Evolutionary conservation across 2,329 filamentous ascomycete genomes (phyloP), one percentile per base, ranked within the genome.

Genomic region (Neofusicoccum cordaticola): DNA sequence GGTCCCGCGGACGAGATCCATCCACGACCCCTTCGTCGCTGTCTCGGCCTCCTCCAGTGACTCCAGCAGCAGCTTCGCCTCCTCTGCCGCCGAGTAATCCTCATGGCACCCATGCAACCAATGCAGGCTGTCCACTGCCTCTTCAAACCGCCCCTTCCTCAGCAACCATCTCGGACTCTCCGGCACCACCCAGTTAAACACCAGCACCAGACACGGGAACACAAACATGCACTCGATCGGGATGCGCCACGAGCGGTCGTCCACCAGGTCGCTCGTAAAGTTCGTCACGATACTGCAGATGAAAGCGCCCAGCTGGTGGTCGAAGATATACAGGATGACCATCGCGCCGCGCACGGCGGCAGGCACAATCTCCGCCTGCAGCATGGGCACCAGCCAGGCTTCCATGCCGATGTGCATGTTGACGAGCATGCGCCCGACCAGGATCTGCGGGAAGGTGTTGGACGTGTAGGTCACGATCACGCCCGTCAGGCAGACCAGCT

Each of bases 321-420:
- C 39, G 7, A 57, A 64, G 34, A 65, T 61, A 41, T 67, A 65
- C n/a, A 63, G 60, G 6, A 57, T 61, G 13, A 65, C 64, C 22
- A 66, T 60, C 27, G 50, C 42, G 13, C 67, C 67, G 31, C 66
- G 66, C 8, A 66, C 63, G 9, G 66, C 35, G 4, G 68, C 64
- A 1, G 69, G 67, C 2, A 67, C 67, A 7, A 69, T 63, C 41
- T 70, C 69, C 5, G 67, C 66, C 19, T 67, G 68, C 8, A 64
- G 62, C 41, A 70, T 65, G 2, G 67, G 68, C 0, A 68, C 66
- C 3, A 71, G 48, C 22, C 66, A 69, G n/a, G 66, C 51, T 27
- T 69, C 68, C 68, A 71, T 67, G 15, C 68, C 69, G 22, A 68
- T 66, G 39, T 66, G 66, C 15, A 64, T 62, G 47, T 70, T 65